phyloP scores from a whole-genome alignment of 2,329 filamentous ascomycete species.

The Penicillium paneum region DNA sequence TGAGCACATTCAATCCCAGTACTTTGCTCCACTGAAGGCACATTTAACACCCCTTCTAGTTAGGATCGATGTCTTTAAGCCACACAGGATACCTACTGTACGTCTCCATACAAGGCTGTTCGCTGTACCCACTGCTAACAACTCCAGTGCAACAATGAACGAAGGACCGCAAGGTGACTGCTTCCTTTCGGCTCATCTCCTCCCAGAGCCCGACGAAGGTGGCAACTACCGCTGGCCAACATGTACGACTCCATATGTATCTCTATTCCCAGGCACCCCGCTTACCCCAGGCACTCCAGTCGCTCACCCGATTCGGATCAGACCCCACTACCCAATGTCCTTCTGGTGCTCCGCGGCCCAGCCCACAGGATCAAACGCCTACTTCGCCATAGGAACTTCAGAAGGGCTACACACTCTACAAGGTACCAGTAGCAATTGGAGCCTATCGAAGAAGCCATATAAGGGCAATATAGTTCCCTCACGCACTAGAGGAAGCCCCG shows the following conservation, averaged over 20 bases:
- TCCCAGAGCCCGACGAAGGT: constrained; percentile 32
- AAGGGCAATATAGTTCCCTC: not conserved
- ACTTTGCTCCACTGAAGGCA: not conserved
- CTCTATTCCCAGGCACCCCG: not conserved
- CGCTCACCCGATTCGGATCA: constrained; percentile 28
- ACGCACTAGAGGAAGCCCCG: not conserved
- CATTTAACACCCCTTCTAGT: constrained; percentile 20
- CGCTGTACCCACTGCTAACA: constrained; percentile 15
- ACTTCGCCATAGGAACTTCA: constrained; percentile 41
- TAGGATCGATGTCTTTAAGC: constrained; percentile 38
- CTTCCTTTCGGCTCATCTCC: constrained; percentile 30
- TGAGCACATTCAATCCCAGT: constrained; percentile 13
- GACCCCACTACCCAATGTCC: constrained; percentile 21
- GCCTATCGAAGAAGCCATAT: constrained; percentile 25
- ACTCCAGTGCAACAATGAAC: constrained; percentile 36
- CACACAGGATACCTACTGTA: constrained; percentile 37
- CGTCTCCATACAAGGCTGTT: constrained; percentile 1
- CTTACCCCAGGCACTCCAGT: constrained; percentile 11
- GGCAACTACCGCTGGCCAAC: constrained; percentile 34
- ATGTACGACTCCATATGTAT: constrained; percentile 18
- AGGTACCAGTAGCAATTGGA: constrained; percentile 28
- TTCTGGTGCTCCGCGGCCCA: constrained; percentile 39
- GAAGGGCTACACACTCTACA: constrained; percentile 36
- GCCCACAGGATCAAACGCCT: constrained; percentile 27
- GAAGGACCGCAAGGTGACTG: constrained; percentile 33